Evolutionary conservation across 2,329 filamentous ascomycete species (phyloP), one percentile per base, ranked within the genome.

Genomic region (Blastomyces emzantsi): DNA sequence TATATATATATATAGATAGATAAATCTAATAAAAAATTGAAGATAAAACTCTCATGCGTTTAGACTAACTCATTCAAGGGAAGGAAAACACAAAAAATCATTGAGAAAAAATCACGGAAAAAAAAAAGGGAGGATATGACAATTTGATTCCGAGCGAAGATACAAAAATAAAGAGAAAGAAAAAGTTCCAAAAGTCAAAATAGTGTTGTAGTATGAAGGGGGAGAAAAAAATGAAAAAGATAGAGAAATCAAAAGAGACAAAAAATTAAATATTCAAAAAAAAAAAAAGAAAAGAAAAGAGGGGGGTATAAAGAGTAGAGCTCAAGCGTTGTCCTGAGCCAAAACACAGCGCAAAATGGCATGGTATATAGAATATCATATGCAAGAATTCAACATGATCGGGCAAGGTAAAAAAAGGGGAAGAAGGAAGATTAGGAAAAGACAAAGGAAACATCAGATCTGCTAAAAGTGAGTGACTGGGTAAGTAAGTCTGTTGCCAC

Each of bases 381-480:
- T 60, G 45, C 28, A 22, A 33, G 30, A 49, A 49, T 33, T 43
- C 28, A 30, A 49, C 58, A 60, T 36, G 43, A 22, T 36, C 45
- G 19, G 41, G 22, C 43, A 28, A 49, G 55, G 55, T 22, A 60
- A 25, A 36, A 61, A 62, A 61, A 54, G 33, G 2, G 60, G 67
- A 70, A 67, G 67, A 70, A 67, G 62, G 67, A 70, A 67, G 71
- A 63, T 69, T 71, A 67, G 41, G 22, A 61, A 60, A 15, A 19
- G 43, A 60, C 58, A 60, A 60, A 60, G 43, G 58, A 60, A 49
- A 60, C 17, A 52, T 5, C 7, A 54, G 68, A 69, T 68, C 67
- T 69, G 67, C 60, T 67, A 70, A 67, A 71, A 72, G 75, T 72
- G 73, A 73, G 74, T 67, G 66, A 64, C 70, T 49, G 25, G 22